Evolutionary conservation across 169 alveolate species (phyloP).

Genomic region (Eimeria brunetti): DNA sequence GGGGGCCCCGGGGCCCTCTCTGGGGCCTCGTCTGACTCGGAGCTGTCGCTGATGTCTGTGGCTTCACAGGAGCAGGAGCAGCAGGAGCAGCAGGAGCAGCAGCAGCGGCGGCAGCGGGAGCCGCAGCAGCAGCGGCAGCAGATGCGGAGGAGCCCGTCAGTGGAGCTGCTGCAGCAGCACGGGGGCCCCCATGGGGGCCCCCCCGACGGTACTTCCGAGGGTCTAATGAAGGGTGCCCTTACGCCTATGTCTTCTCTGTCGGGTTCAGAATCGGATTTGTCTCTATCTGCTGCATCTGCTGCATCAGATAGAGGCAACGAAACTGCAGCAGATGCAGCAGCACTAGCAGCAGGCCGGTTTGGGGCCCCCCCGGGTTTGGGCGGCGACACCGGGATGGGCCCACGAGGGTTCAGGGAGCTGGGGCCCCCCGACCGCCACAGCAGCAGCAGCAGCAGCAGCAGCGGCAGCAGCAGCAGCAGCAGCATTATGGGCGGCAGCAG

Average conservation of each 20-base stretch:
- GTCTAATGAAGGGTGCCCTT: not conserved
- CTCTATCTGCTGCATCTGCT: constrained; percentile 18
- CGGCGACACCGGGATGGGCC: not conserved
- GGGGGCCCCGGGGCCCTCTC: not conserved
- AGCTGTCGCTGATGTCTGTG: constrained; percentile 47
- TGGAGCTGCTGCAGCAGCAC: constrained; percentile 11
- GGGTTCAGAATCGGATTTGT: constrained; percentile 15
- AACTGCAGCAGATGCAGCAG: not conserved
- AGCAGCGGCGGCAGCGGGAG: not conserved
- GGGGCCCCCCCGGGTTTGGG: not conserved
- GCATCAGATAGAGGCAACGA: not conserved
- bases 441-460: not conserved
- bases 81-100: constrained; percentile 5
- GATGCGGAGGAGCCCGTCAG: not conserved
- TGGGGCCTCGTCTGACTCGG: constrained; percentile 25
- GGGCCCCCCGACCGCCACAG: not conserved
- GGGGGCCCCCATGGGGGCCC: not conserved
- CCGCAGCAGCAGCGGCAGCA: constrained; percentile 18
- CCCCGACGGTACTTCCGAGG: not conserved
- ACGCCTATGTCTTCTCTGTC: constrained; percentile 53
- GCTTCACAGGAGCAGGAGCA: constrained; percentile 26
- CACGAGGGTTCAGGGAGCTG: not conserved
- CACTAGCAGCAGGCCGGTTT: not conserved
- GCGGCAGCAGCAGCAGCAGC: no score
- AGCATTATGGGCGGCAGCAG: no score